Base-by-base conservation (phyloP, 73 alveolate species). In the Symbiodinium natans region DNA sequence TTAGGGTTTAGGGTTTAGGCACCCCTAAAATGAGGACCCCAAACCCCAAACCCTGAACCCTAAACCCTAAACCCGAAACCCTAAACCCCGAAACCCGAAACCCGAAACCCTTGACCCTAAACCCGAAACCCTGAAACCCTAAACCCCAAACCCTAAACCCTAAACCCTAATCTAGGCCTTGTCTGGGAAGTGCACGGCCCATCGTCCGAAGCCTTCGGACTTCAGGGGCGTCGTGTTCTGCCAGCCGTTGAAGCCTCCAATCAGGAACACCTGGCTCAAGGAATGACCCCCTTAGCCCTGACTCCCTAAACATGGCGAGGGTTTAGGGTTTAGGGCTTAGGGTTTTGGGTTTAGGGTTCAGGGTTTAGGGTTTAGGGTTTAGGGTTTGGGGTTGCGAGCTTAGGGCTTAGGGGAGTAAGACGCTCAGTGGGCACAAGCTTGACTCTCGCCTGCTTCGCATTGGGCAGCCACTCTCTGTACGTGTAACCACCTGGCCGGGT, bases 401-500 rank as follows among this genome's bases (percentile, higher is more conserved):
- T 43, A 43, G 19, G 56, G 56, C 56, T 43, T 43, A 8, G 56
- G 11, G 56, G 56, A 8, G 5, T 43, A 43, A 11, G 56, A 43
- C 11, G 56, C 56, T 43, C 19, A 11, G 56, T 43, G 11, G 56
- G 56, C 56, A 11, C 19, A 8, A 43, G n/a, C n/a, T n/a, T n/a
- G n/a, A n/a, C n/a, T n/a, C n/a, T n/a, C n/a, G 99, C 99, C 85
- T 99, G 99, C 93, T 97, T 89, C 38, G 99, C 99, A 4, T 99
- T 99, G 80, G 99, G 99, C 34, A 99, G 99, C 99, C 99, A 99
- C 98, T 99, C 99, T 93, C 99, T 86, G 99, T 99, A 92, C 54
- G 54, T 82, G 68, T 73, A 92, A 80, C 98, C 95, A 29, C 95
- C 95, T 88, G 68, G 39, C n/a, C 77, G 13, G 59, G 59, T 46